Evolutionary conservation across 2,329 filamentous ascomycete genomes (phyloP).

Genomic region (Penicillium frequentans): DNA sequence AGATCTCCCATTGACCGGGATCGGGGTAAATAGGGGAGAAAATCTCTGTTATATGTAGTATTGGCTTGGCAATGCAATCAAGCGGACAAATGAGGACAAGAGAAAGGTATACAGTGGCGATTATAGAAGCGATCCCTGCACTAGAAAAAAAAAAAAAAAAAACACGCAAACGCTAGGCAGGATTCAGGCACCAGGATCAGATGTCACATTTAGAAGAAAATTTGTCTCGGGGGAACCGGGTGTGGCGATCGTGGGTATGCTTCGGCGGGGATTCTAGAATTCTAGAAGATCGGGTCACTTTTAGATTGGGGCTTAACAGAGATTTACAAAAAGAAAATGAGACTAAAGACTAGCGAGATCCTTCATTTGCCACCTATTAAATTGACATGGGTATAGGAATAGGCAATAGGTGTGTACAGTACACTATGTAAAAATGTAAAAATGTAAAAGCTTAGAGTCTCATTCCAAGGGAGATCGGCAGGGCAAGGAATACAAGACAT

Average conservation of each 20-base stretch:
- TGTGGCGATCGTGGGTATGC: constrained; percentile 21
- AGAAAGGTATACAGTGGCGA: neutral
- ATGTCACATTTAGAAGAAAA: neutral
- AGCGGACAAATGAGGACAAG: neutral
- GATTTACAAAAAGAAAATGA: neutral
- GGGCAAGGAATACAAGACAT: neutral
- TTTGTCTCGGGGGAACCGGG: constrained; percentile 3
- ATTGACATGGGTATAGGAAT: neutral
- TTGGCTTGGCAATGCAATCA: neutral
- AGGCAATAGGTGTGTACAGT: neutral
- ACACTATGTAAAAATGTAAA: no score
- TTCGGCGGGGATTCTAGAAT: constrained; percentile 22
- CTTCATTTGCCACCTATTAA: no score
- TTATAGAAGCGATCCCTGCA: neutral
- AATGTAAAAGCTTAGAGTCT: neutral
- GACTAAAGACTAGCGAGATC: no score
- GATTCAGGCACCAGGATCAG: neutral
- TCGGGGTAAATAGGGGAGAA: neutral
- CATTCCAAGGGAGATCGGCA: constrained; percentile 3
- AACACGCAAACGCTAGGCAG: neutral
- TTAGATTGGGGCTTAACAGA: neutral
- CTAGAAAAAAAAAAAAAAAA: neutral
- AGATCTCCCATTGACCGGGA: neutral
- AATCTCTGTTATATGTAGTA: neutral
- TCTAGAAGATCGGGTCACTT: constrained; percentile 5